A percentile compares a stretch with the other conserved stretches of the same genome.
Evolutionary conservation across 2,329 filamentous ascomycete genomes (phyloP).

Genomic region (Emmonsiellopsis sp.): DNA sequence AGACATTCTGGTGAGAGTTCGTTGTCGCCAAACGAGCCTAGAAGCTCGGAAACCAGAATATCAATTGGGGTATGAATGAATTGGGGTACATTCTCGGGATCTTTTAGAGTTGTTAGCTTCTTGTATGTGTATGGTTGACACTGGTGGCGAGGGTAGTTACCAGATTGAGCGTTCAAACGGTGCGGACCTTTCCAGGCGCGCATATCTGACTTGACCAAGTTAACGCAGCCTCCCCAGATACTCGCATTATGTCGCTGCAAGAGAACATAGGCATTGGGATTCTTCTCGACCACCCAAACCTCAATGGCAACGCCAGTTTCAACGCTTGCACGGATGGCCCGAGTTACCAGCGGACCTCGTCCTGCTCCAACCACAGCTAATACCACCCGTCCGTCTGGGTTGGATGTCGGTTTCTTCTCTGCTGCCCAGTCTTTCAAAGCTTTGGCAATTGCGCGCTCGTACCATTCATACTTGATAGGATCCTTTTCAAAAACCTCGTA

Average conservation of each 20-base stretch:
- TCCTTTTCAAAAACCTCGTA: slow-evolving; percentile 99
- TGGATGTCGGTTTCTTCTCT: slow-evolving; percentile 64
- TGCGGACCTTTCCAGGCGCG: slow-evolving; percentile 80
- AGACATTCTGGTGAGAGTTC: slow-evolving; percentile 94
- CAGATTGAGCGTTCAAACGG: slow-evolving; percentile 5
- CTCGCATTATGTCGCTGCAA: slow-evolving; percentile 75
- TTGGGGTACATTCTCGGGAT: slow-evolving; percentile 10
- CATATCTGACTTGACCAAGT: slow-evolving; percentile 94
- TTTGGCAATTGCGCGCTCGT: slow-evolving; percentile 72
- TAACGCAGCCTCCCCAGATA: slow-evolving; percentile 72
- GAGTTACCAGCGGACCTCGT: slow-evolving; percentile 80
- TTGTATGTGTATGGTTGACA: slow-evolving; percentile 22
- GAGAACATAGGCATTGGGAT: slow-evolving; percentile 92
- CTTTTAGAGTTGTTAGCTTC: slow-evolving; percentile 28
- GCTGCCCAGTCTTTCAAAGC: slow-evolving; percentile 72
- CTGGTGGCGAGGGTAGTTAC: not conserved
- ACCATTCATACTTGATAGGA: slow-evolving; percentile 95
- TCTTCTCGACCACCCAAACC: slow-evolving; percentile 93
- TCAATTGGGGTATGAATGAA: slow-evolving; percentile 49
- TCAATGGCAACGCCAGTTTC: slow-evolving; percentile 68
- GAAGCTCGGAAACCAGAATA: slow-evolving; percentile 85
- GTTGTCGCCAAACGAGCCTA: slow-evolving; percentile 91
- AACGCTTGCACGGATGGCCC: slow-evolving; percentile 71
- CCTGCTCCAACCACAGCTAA: slow-evolving; percentile 90
- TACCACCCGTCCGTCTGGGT: slow-evolving; percentile 61